These are phyloP conservation scores for Termitomyces sp. DNA, from an alignment of 768 basidiomycete species.

Conservation along the genomic window DNA sequence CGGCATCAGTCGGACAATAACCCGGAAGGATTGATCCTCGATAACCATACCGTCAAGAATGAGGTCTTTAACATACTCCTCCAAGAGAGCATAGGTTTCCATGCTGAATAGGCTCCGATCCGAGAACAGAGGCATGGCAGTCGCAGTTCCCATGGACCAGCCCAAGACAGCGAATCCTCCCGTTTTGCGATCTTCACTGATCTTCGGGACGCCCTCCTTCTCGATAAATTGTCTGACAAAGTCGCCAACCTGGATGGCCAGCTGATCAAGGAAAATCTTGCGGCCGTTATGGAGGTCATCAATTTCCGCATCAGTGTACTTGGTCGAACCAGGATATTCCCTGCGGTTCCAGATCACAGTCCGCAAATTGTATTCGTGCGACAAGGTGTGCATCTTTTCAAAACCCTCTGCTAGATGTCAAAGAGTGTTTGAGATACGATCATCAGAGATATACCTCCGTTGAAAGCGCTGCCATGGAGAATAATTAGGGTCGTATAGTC, in stretches of 20 bases:
- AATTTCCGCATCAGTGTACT: conserved; percentile 27
- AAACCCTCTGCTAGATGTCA: conserved; percentile 9
- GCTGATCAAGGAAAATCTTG: conserved; percentile 21
- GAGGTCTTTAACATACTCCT: conserved; percentile 25
- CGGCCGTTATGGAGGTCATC: conserved; percentile 22
- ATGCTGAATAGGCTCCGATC: conserved; percentile 18
- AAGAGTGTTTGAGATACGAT: not conserved
- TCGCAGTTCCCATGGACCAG: conserved; percentile 32
- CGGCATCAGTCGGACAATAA: not conserved
- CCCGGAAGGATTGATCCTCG: not conserved
- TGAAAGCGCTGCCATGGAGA: conserved; percentile 30
- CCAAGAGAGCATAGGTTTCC: conserved; percentile 19
- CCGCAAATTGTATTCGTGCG: conserved; percentile 21
- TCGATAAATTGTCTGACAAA: conserved; percentile 26
- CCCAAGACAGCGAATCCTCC: conserved; percentile 34
- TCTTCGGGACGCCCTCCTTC: conserved; percentile 20
- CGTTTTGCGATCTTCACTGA: conserved; percentile 18
- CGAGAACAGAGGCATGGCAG: conserved; percentile 24
- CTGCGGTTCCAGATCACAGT: conserved; percentile 25
- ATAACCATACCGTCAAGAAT: conserved; percentile 28
- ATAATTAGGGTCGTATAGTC: conserved; percentile 31
- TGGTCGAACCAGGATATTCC: conserved; percentile 29
- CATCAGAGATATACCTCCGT: conserved; percentile 18
- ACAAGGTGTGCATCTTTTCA: conserved; percentile 16
- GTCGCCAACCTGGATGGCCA: conserved; percentile 19